A percentile compares a stretch with the other conserved stretches of the same genome.
phyloP scores from a whole-genome alignment of 1,284 basidiomycete genomes.

The Vanrija sp. region DNA sequence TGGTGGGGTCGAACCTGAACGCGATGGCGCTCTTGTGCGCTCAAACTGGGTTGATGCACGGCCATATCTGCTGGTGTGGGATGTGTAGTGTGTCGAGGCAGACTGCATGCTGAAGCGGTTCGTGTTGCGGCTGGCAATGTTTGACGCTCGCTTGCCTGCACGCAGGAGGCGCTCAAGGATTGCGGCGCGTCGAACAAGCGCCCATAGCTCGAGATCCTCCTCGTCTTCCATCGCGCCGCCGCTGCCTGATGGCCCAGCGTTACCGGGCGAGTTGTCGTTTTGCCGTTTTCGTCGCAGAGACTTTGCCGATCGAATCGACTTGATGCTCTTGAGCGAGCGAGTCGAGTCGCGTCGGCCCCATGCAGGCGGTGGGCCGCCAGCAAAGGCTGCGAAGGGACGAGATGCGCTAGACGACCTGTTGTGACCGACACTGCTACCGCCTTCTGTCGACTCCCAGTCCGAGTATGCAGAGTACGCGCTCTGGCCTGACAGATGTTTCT shows the following conservation, averaged over 20 bases:
- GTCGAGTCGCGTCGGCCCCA: conserved; percentile 15
- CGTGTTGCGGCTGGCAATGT: neutral
- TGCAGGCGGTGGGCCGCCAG: conserved; percentile 12
- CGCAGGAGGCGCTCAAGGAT: conserved; percentile 37
- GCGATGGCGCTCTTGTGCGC: no score
- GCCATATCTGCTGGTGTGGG: neutral
- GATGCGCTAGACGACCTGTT: neutral
- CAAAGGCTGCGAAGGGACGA: conserved; percentile 4
- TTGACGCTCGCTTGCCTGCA: conserved; percentile 32
- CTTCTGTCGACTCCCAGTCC: neutral
- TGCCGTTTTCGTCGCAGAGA: neutral
- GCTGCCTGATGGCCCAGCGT: neutral
- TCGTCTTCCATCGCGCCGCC: conserved; percentile 8
- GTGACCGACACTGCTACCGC: neutral
- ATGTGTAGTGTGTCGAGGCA: neutral
- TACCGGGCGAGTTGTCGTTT: neutral
- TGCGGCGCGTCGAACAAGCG: conserved; percentile 33
- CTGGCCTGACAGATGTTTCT: conserved; percentile 2
- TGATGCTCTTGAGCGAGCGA: conserved; percentile 2
- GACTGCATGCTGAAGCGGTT: conserved; percentile 4
- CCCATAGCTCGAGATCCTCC: conserved; percentile 33
- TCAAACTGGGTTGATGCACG: no score
- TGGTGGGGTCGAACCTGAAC: neutral
- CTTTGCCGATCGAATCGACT: conserved; percentile 1
- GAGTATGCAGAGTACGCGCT: neutral